phyloP scores from a whole-genome alignment of 2,329 filamentous ascomycete genomes.

The Trichoderma sp. region DNA sequence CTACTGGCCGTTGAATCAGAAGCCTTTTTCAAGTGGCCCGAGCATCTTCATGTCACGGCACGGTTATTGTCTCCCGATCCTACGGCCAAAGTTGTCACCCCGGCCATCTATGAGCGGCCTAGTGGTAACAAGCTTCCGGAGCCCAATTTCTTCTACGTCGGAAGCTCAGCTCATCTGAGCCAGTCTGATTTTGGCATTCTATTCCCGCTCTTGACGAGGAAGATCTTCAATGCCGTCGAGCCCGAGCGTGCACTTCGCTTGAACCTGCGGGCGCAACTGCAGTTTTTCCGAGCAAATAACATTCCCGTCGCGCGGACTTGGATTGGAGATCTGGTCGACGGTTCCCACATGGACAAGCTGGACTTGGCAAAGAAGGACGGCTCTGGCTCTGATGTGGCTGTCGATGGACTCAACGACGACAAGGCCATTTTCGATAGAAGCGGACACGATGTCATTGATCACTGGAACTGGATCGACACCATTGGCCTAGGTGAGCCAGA shows the following conservation, averaged over 20 bases:
- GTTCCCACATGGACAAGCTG: constrained; percentile 39
- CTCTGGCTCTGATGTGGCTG: constrained; percentile 14
- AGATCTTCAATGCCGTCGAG: constrained; percentile 55
- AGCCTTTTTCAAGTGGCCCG: constrained; percentile 74
- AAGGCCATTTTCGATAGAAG: constrained; percentile 50
- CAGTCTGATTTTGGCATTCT: constrained; percentile 82
- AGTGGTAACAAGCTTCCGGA: constrained; percentile 44
- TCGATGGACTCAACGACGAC: constrained; percentile 47
- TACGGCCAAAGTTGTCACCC: constrained; percentile 39
- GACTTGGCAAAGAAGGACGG: constrained; percentile 26
- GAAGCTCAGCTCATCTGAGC: constrained; percentile 72
- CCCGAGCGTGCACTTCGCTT: constrained; percentile 59
- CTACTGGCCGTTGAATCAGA: constrained; percentile 72
- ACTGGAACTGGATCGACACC: constrained; percentile 54
- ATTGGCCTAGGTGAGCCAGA: constrained; percentile 45
- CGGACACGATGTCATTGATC: constrained; percentile 39
- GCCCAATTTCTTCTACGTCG: constrained; percentile 73
- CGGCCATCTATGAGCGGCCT: constrained; percentile 42
- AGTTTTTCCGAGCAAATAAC: constrained; percentile 52
- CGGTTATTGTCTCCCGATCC: constrained; percentile 61
- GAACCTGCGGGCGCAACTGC: constrained; percentile 58
- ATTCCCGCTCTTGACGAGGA: constrained; percentile 68
- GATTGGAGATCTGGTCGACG: constrained; percentile 50
- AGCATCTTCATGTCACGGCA: constrained; percentile 69
- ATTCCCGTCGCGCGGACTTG: constrained; percentile 51